A percentile compares a stretch with the other conserved stretches of the same genome.
Conservation (phyloP, 2,329 filamentous ascomycete genomes). For the Claviceps monticola region DNA sequence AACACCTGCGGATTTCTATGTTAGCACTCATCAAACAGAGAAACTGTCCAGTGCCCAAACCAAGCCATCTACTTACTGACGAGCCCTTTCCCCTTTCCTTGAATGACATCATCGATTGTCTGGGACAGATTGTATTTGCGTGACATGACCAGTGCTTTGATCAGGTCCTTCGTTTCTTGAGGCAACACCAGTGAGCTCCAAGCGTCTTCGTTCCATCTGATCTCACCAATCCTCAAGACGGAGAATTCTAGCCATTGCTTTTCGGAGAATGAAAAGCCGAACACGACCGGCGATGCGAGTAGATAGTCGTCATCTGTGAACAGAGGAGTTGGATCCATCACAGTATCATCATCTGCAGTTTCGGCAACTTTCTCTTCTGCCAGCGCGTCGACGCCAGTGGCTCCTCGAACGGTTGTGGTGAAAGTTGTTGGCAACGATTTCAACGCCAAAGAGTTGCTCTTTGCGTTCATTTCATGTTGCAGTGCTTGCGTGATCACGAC, state of each 20-base stretch:
- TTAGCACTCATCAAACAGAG: background rate
- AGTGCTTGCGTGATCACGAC: slow-evolving; percentile 17
- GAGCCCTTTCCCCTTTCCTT: slow-evolving; percentile 76
- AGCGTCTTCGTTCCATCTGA: slow-evolving; percentile 71
- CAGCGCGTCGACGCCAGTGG: slow-evolving; percentile 1
- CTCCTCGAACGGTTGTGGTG: slow-evolving; percentile 8
- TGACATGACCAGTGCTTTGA: slow-evolving; percentile 64
- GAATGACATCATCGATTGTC: slow-evolving; percentile 71
- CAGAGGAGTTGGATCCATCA: slow-evolving; percentile 22
- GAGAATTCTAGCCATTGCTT: slow-evolving; percentile 86
- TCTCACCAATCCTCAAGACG: slow-evolving; percentile 64
- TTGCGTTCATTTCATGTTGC: slow-evolving; percentile 20
- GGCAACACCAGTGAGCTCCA: slow-evolving; percentile 70
- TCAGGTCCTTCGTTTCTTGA: slow-evolving; percentile 46
- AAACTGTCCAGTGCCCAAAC: background rate
- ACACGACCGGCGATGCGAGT: slow-evolving; percentile 68
- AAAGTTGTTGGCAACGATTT: slow-evolving; percentile 31
- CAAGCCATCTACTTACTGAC: slow-evolving; percentile 34
- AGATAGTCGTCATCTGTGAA: slow-evolving; percentile 77
- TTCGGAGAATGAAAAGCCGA: slow-evolving; percentile 77
- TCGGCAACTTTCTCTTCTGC: slow-evolving; percentile 2
- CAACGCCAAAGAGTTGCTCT: slow-evolving; percentile 32
- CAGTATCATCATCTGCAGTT: slow-evolving; percentile 7
- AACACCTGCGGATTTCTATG: slow-evolving; percentile 33
- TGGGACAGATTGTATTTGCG: slow-evolving; percentile 72